Conservation (phyloP, 2,329 filamentous ascomycete genomes). For the Fusarium sp. region DNA sequence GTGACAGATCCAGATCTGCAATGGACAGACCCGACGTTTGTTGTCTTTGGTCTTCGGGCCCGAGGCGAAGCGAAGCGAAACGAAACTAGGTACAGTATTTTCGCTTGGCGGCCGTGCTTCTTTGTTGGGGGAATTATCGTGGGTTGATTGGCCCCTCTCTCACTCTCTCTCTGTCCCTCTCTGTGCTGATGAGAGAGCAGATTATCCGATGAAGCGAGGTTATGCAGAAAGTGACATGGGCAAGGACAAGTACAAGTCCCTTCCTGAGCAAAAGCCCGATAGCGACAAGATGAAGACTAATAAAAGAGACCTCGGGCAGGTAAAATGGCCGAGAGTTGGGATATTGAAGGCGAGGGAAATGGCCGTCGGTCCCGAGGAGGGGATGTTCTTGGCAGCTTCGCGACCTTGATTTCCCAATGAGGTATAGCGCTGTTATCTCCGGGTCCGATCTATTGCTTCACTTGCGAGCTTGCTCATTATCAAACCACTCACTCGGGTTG, state of each 20-base stretch:
- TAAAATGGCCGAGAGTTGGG: conserved; percentile 21
- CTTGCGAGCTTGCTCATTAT: conserved; percentile 23
- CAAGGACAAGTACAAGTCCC: no score
- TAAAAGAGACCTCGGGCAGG: conserved; percentile 19
- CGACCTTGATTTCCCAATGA: conserved; percentile 28
- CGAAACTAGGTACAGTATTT: not conserved
- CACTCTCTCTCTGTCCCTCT: not conserved
- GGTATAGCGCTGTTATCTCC: conserved; percentile 41
- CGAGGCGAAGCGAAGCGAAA: conserved; percentile 19
- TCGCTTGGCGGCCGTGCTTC: conserved; percentile 28
- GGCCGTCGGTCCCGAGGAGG: conserved; percentile 48
- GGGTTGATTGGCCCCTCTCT: conserved; percentile 8
- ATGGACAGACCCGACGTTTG: conserved; percentile 1
- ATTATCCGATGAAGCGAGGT: not conserved
- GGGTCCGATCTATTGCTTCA: conserved; percentile 40
- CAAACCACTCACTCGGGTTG: conserved; percentile 19
- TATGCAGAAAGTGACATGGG: no score
- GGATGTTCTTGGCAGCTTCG: conserved; percentile 16
- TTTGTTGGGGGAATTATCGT: conserved; percentile 1
- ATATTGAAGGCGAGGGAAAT: conserved; percentile 8
- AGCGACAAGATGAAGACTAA: not conserved
- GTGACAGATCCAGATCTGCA: conserved; percentile 27
- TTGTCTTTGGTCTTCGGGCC: conserved; percentile 39
- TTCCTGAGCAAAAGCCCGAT: no score
- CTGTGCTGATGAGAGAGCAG: not conserved